Evolutionary conservation across 1,139 yeast genomes (phyloP).

Genomic region (Scheffersomyces lignicola): DNA sequence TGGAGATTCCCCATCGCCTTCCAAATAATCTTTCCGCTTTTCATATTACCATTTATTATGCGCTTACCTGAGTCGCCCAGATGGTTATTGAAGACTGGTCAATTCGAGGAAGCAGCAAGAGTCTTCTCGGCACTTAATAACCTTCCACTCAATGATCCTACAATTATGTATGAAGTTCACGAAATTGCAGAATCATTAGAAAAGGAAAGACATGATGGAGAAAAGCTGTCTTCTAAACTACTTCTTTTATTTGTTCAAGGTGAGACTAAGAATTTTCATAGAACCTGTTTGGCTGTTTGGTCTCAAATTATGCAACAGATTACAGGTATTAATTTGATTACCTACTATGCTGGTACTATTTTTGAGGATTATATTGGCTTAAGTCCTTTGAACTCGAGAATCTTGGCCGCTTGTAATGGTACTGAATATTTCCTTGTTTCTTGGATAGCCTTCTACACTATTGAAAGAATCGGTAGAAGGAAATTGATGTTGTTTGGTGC

Average conservation of each 20-base stretch:
- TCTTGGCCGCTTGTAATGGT: conserved; percentile 36
- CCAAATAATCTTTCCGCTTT: conserved; percentile 37
- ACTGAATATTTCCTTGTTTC: conserved; percentile 41
- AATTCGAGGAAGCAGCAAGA: conserved; percentile 47
- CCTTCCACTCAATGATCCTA: conserved; percentile 25
- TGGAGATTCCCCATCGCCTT: conserved; percentile 54
- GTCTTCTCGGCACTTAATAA: conserved; percentile 48
- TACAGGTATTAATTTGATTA: conserved; percentile 20
- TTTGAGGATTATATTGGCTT: conserved; percentile 43
- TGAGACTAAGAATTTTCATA: conserved; percentile 46
- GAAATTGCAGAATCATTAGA: conserved; percentile 31
- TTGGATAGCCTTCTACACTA: conserved; percentile 40
- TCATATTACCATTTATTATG: conserved; percentile 27
- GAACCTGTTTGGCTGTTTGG: conserved; percentile 48
- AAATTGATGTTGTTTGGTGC: conserved; percentile 52
- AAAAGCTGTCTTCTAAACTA: conserved; percentile 23
- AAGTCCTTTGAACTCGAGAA: conserved; percentile 33
- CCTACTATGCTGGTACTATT: conserved; percentile 42
- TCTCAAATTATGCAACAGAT: conserved; percentile 47
- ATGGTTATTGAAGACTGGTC: conserved; percentile 43
- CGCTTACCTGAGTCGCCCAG: conserved; percentile 53
- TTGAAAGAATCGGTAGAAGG: conserved; percentile 56
- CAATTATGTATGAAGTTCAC: conserved; percentile 27
- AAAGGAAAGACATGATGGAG: conserved; percentile 25
- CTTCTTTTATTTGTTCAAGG: conserved; percentile 36